A percentile compares a stretch with the other conserved stretches of the same genome.
phyloP scores from a whole-genome alignment of 345 rosid genomes.

The Erysimum cheiranthoides region DNA sequence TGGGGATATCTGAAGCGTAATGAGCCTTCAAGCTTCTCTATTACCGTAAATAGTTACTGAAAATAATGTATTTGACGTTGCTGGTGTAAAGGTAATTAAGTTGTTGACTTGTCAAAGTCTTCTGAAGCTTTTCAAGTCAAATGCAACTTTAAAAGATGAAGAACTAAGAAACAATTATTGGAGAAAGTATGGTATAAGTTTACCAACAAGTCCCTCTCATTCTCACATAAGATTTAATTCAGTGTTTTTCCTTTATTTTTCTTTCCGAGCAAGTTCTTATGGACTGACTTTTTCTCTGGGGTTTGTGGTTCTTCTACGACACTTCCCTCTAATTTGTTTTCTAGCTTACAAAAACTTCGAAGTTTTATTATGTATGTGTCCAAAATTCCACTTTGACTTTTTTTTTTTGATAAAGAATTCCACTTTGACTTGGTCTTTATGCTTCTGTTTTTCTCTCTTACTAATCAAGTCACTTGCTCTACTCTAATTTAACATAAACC shows the following conservation, averaged over 20 bases:
- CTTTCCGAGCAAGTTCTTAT: not conserved
- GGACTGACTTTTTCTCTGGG: no score
- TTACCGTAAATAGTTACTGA: not conserved
- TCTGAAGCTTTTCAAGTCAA: not conserved
- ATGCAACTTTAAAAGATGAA: not conserved
- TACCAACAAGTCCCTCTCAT: not conserved
- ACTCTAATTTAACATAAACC: no score
- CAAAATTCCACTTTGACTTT: no score
- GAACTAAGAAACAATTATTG: not conserved
- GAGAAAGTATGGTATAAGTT: not conserved
- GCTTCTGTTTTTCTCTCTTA: no score
- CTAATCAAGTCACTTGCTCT: no score
- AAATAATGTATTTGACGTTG: not conserved
- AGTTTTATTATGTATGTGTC: no score
- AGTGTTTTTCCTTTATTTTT: no score
- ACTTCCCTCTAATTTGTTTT: no score
- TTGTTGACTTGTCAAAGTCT: conserved; percentile 3
- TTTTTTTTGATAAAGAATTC: no score
- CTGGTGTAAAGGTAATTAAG: not conserved
- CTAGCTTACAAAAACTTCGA: no score
- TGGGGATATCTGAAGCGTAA: not conserved
- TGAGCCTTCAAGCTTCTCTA: not conserved
- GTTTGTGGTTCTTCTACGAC: no score
- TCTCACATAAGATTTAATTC: not conserved
- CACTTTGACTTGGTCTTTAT: no score